Conservation (phyloP, 805 yeast species). For the Kazachstania bromeliacearum region DNA sequence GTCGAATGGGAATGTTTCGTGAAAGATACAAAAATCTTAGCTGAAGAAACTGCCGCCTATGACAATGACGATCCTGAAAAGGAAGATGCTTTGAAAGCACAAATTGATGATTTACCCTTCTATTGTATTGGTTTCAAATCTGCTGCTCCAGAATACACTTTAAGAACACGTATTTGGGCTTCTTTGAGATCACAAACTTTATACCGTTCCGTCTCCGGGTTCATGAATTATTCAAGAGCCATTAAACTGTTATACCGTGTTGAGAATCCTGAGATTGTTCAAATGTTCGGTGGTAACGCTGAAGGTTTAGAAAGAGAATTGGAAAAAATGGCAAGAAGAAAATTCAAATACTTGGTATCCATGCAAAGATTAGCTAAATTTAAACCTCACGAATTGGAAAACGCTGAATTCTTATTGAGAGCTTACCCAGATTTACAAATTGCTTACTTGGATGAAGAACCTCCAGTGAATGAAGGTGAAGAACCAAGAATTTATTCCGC, state of each 20-base stretch:
- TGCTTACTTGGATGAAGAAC: conserved; percentile 91
- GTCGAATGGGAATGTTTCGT: conserved; percentile 97
- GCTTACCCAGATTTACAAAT: conserved; percentile 82
- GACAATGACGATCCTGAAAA: conserved; percentile 41
- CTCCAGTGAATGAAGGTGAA: conserved; percentile 61
- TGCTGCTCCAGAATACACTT: conserved; percentile 92
- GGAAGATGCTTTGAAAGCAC: conserved; percentile 65
- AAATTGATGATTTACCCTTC: conserved; percentile 87
- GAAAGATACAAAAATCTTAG: conserved; percentile 88
- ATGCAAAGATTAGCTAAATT: conserved; percentile 78
- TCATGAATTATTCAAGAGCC: conserved; percentile 97
- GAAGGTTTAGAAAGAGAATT: conserved; percentile 92
- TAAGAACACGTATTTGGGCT: conserved; percentile 98
- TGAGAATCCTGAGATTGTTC: conserved; percentile 90
- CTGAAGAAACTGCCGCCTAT: conserved; percentile 84
- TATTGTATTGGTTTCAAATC: conserved; percentile 95
- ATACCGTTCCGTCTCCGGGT: conserved; percentile 95
- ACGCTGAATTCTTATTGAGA: conserved; percentile 70
- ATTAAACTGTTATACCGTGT: conserved; percentile 87
- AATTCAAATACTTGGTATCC: conserved; percentile 71
- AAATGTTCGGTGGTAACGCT: conserved; percentile 97
- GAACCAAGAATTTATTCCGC: conserved; percentile 68
- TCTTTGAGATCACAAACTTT: conserved; percentile 93
- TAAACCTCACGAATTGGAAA: conserved; percentile 64
- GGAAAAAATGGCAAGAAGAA: conserved; percentile 80